Percentiles rank a stretch among this genome's conserved stretches.
Conservation (phyloP, 768 basidiomycete species). For the Mycena rosella region DNA sequence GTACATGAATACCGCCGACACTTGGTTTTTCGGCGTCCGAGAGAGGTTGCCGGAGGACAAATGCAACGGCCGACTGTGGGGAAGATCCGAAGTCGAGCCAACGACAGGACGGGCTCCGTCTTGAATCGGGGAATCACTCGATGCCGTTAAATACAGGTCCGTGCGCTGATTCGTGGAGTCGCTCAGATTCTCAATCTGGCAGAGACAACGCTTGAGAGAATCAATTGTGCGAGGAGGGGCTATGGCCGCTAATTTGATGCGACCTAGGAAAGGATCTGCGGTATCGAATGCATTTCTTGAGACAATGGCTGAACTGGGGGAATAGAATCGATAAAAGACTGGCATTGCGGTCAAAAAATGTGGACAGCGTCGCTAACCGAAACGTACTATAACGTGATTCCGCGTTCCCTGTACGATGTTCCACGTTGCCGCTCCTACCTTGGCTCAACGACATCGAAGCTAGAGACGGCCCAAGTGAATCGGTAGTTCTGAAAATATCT, state of each 20-base stretch:
- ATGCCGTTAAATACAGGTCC: neutral
- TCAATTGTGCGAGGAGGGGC: neutral
- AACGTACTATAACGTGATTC: slow-evolving; percentile 1
- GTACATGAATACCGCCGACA: neutral
- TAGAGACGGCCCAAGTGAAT: too few species aligned
- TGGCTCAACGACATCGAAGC: too few species aligned
- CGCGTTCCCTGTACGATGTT: neutral
- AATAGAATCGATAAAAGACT: slow-evolving; percentile 10
- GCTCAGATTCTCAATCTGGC: neutral
- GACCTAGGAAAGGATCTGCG: neutral
- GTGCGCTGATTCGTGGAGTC: neutral
- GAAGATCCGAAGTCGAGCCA: neutral
- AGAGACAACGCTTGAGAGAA: neutral
- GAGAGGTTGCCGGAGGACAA: neutral
- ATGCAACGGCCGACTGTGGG: neutral
- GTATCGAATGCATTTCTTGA: slow-evolving; percentile 4
- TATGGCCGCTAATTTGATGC: neutral
- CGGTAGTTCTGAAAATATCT: too few species aligned
- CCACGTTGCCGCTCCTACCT: too few species aligned
- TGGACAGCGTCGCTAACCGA: neutral
- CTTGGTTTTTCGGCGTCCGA: neutral
- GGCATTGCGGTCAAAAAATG: too few species aligned
- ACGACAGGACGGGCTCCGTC: neutral
- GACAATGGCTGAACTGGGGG: neutral
- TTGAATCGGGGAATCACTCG: neutral